Base-by-base conservation (phyloP, 768 basidiomycete genomes). In the Naganishia onofrii region DNA sequence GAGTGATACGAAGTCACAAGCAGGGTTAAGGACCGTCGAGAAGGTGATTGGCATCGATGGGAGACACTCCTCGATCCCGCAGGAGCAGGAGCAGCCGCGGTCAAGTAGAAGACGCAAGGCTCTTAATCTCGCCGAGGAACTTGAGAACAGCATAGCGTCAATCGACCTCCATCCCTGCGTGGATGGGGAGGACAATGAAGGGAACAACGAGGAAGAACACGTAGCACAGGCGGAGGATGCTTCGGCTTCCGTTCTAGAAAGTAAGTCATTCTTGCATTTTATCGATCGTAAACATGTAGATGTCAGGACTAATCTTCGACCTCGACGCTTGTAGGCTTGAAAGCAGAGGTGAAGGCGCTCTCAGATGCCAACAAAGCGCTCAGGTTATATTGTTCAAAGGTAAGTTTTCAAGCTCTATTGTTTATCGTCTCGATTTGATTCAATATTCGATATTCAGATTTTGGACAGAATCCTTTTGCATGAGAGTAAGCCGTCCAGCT, bases 281-380 rank as follows among this genome's bases (percentile, higher is more conserved):
- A 2, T 21, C 15, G 15, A 32, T 36, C 26, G 29, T 28, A 1
- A 0, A 10, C 2, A 13, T 53, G 15, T 3, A 26, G 31, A n/a
- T 66, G 12, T 19, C 42, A 6, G 29, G 28, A 17, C 29, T 36
- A 7, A 21, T n/a, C 31, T 9, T 6, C 34, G n/a, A 31, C 53
- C 7, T 42, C 21, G 32, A 23, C 17, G 29, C 9, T 44, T 6
- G 31, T 31, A 87, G 83, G 88, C n/a, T 82, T 98, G 66, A 85
- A 89, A 42, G 86, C 83, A 13, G 95, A 98, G 81, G 89, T 96
- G 79, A 95, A 95, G 81, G 88, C 88, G 34, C 86, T 98, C 81
- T 91, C 90, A 79, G 94, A 96, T 78, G 92, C 92, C 53, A 97
- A 96, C 84, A 95, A 95, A 80, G 94, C 94, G 0, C 84, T 98